Evolutionary conservation across 106 monocot species (phyloP).

Genomic region (Xerophyta viscosa): DNA sequence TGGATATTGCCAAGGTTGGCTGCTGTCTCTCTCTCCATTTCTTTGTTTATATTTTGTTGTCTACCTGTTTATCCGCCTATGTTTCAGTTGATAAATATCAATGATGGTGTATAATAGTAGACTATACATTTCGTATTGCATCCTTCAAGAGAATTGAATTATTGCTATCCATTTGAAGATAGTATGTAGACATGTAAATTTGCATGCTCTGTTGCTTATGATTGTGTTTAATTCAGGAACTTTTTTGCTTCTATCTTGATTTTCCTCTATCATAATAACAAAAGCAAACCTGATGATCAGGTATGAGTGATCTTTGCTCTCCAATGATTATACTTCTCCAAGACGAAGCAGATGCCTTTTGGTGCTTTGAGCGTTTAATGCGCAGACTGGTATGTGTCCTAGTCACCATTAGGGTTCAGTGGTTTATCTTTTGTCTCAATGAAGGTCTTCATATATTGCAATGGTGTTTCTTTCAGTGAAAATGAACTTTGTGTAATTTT

Average conservation of each 20-base stretch:
- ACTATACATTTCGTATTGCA: too few species aligned
- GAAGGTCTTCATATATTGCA: too few species aligned
- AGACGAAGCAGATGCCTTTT: conserved; percentile 96
- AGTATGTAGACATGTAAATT: too few species aligned
- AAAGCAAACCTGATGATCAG: conserved; percentile 27
- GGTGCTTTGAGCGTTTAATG: conserved; percentile 94
- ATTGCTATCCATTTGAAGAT: too few species aligned
- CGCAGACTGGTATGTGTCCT: conserved; percentile 64
- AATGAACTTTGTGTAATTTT: too few species aligned
- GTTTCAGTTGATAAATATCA: too few species aligned
- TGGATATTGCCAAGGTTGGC: conserved; percentile 70
- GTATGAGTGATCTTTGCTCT: conserved; percentile 98
- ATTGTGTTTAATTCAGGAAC: too few species aligned
- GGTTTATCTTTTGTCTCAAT: conserved; percentile 1
- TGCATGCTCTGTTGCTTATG: too few species aligned
- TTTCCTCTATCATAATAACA: not conserved
- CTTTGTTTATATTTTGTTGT: not conserved
- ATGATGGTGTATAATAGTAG: too few species aligned
- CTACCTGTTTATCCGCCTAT: not conserved
- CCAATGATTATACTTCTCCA: conserved; percentile 89
- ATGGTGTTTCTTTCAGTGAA: not conserved
- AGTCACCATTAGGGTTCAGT: not conserved
- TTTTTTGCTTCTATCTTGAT: not conserved
- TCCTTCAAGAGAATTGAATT: too few species aligned
- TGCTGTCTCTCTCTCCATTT: conserved; percentile 1